Conservation (phyloP, 2,329 filamentous ascomycete species). For the Rutstroemia sydowiana region DNA sequence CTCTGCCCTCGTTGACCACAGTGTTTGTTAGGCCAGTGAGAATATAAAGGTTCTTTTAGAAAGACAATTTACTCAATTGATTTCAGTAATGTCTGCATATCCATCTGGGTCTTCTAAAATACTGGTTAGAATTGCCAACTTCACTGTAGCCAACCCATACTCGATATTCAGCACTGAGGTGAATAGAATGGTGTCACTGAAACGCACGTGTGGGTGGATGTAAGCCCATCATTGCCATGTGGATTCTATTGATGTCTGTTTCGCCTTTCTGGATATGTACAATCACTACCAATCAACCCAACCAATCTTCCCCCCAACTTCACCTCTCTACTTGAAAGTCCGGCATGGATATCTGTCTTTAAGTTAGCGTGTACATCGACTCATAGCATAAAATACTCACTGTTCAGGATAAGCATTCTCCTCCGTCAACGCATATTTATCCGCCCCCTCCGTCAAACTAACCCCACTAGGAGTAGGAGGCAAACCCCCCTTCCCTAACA, state of each 20-base stretch:
- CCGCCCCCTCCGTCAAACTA: conserved; percentile 46
- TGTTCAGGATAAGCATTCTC: conserved; percentile 64
- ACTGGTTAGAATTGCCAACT: too few relatives aligned
- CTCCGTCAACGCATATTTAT: conserved; percentile 57
- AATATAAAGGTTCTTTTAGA: too few relatives aligned
- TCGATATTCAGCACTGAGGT: too few relatives aligned
- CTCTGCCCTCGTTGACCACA: too few relatives aligned
- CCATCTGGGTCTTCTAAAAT: too few relatives aligned
- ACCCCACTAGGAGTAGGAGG: conserved; percentile 75
- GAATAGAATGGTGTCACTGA: not conserved
- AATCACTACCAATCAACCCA: not conserved
- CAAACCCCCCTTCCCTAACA: conserved; percentile 69
- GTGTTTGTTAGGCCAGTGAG: too few relatives aligned
- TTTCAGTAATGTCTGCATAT: too few relatives aligned
- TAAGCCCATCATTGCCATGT: not conserved
- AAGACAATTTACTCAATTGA: too few relatives aligned
- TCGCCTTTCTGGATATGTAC: not conserved
- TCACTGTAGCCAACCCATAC: too few relatives aligned
- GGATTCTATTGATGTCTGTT: not conserved
- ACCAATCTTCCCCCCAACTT: not conserved
- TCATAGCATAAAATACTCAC: conserved; percentile 42
- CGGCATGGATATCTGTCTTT: conserved; percentile 11
- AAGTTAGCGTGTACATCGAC: not conserved
- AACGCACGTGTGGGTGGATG: not conserved
- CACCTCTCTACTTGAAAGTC: conserved; percentile 11